Evolutionary conservation across 805 yeast species (phyloP).

Genomic region (Candida arabinofermentans): DNA sequence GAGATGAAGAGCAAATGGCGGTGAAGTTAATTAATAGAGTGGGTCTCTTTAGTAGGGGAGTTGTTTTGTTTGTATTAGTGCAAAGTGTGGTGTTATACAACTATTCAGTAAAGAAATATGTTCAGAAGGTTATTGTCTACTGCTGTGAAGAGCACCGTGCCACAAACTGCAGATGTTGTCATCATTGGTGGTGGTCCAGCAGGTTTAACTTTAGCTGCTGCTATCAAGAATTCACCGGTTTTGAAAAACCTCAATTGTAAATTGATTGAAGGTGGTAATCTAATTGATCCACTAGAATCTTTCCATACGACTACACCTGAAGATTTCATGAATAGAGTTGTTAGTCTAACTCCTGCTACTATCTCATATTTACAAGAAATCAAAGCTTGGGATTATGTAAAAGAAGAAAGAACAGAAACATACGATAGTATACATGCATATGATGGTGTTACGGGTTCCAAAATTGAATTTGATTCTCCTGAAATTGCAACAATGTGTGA

Average conservation of each 20-base stretch:
- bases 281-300: conserved; percentile 42
- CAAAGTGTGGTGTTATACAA: too few relatives aligned
- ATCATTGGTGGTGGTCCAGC: conserved; percentile 98
- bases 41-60: too few relatives aligned
- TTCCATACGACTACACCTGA: conserved; percentile 45
- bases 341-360: conserved; percentile 81
- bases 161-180: conserved; percentile 55
- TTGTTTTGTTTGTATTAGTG: too few relatives aligned
- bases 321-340: conserved; percentile 71
- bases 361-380: conserved; percentile 60
- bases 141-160: conserved; percentile 9
- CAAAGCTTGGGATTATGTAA: conserved; percentile 72
- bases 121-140: conserved; percentile 28
- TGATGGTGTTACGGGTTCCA: conserved; percentile 73
- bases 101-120: too few relatives aligned
- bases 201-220: conserved; percentile 82
- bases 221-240: conserved; percentile 63
- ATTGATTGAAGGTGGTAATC: conserved; percentile 68
- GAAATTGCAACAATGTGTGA: conserved; percentile 84
- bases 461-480: conserved; percentile 66
- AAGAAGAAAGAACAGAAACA: conserved; percentile 66
- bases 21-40: too few relatives aligned
- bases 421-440: conserved; percentile 83
- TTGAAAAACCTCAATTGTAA: conserved; percentile 59
- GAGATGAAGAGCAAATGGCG: too few relatives aligned